Conservation (phyloP, 768 basidiomycete species). For the Hygrophoropsis aurantiaca region DNA sequence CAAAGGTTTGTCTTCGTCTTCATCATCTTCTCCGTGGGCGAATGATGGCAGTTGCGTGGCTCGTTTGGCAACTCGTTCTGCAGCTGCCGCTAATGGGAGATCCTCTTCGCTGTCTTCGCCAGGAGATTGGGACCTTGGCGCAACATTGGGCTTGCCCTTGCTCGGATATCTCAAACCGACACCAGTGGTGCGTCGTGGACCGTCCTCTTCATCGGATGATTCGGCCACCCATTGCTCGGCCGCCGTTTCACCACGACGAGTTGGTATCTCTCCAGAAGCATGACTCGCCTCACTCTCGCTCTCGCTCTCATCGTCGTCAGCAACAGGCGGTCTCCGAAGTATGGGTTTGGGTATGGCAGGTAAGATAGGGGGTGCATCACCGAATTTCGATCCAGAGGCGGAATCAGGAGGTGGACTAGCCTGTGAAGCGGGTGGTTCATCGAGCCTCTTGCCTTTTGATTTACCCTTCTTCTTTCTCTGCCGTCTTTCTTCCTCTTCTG, state of each 20-base stretch:
- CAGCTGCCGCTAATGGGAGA: conserved; percentile 67
- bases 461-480: conserved; percentile 42
- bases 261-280: conserved; percentile 15
- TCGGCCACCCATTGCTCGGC: conserved; percentile 45
- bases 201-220: conserved; percentile 67
- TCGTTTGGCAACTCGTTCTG: conserved; percentile 55
- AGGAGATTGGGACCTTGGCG: conserved; percentile 11
- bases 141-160: conserved; percentile 16
- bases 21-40: conserved; percentile 34
- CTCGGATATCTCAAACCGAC: conserved; percentile 53
- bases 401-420: conserved; percentile 35
- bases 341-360: conserved; percentile 36
- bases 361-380: conserved; percentile 27
- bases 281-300: conserved; percentile 53
- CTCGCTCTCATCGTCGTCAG: conserved; percentile 43
- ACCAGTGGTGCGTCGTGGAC: conserved; percentile 57
- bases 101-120: conserved; percentile 77
- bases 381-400: conserved; percentile 11
- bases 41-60: conserved; percentile 28
- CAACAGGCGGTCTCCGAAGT: conserved; percentile 27
- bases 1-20: conserved; percentile 75
- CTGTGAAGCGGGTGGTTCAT: conserved; percentile 23
- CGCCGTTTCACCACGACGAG: conserved; percentile 20
- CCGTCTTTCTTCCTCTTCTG: conserved; percentile 40
- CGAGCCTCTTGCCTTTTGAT: conserved; percentile 48